phyloP scores from a whole-genome alignment of 768 basidiomycete species.

The Inosperma sp. region DNA sequence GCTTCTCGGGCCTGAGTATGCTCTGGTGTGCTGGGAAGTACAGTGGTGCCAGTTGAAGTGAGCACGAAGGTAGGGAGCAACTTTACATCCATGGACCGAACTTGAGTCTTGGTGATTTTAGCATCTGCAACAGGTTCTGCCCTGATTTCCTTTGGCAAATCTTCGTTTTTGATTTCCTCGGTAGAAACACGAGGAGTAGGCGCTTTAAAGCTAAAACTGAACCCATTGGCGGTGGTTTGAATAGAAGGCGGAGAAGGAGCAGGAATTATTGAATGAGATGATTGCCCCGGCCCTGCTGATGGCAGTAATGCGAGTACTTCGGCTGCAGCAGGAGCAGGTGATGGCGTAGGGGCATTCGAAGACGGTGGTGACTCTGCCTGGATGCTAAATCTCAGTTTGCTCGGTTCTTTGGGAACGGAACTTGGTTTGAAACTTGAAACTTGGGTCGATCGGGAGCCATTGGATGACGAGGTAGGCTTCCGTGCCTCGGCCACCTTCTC shows the following conservation, averaged over 20 bases:
- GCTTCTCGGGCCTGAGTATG: constrained; percentile 29
- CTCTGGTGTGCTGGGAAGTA: constrained; percentile 18
- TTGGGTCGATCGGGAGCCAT: constrained; percentile 6
- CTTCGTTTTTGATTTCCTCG: no score
- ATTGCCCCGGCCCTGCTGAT: constrained; percentile 13
- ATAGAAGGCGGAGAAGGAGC: constrained; percentile 10
- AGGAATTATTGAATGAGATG: neutral
- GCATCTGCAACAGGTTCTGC: neutral
- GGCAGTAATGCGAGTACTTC: constrained; percentile 16
- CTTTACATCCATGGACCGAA: constrained; percentile 23
- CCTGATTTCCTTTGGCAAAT: constrained; percentile 7
- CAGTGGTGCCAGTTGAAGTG: constrained; percentile 22
- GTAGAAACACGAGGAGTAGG: neutral
- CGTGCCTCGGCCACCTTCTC: neutral
- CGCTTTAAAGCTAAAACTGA: constrained; percentile 14
- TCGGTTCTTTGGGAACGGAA: constrained; percentile 66
- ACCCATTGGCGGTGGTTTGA: constrained; percentile 12
- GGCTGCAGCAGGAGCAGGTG: constrained; percentile 17
- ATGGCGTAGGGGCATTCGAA: constrained; percentile 26
- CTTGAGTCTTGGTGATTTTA: constrained; percentile 21
- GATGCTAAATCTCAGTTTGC: constrained; percentile 72
- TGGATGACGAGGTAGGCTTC: constrained; percentile 6
- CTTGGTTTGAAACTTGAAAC: constrained; percentile 43
- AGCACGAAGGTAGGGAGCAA: constrained; percentile 39
- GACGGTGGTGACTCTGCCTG: constrained; percentile 45